These are phyloP conservation scores for Triangularia verruculosa DNA, from an alignment of 2,329 filamentous ascomycete genomes.

Conservation along the genomic window DNA sequence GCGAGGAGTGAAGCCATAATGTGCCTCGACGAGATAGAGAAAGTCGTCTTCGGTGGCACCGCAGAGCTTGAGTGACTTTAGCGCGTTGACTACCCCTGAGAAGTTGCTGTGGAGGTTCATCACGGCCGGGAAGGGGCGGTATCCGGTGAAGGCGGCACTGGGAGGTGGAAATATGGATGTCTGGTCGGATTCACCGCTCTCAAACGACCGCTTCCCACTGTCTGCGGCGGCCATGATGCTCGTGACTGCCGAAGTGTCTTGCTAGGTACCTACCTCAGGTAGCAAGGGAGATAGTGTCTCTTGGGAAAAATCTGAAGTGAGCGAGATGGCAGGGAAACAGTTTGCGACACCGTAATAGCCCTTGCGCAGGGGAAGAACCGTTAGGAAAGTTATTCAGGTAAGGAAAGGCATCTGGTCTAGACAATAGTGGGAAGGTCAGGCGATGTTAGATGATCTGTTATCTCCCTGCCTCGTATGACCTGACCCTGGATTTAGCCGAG, in stretches of 20 bases:
- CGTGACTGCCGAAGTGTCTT: not conserved
- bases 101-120: slow-evolving; percentile 17
- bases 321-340: not conserved
- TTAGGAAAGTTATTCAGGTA: not conserved
- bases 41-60: slow-evolving; percentile 11
- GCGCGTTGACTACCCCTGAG: not conserved
- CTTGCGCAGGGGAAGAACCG: not conserved
- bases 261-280: too few relatives aligned
- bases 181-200: slow-evolving; percentile 4
- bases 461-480: slow-evolving; percentile 1
- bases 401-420: not conserved
- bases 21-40: slow-evolving; percentile 18
- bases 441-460: not conserved
- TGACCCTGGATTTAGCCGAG: slow-evolving; percentile 1
- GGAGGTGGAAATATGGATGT: not conserved
- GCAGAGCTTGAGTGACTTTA: slow-evolving; percentile 17
- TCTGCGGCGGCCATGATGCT: not conserved
- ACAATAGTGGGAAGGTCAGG: not conserved
- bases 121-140: slow-evolving; percentile 12
- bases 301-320: not conserved
- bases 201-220: not conserved
- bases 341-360: not conserved
- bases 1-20: slow-evolving; percentile 11
- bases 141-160: slow-evolving; percentile 9
- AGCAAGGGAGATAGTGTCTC: not conserved